Conservation (phyloP, 169 alveolate genomes). For the Plasmodium inui region DNA sequence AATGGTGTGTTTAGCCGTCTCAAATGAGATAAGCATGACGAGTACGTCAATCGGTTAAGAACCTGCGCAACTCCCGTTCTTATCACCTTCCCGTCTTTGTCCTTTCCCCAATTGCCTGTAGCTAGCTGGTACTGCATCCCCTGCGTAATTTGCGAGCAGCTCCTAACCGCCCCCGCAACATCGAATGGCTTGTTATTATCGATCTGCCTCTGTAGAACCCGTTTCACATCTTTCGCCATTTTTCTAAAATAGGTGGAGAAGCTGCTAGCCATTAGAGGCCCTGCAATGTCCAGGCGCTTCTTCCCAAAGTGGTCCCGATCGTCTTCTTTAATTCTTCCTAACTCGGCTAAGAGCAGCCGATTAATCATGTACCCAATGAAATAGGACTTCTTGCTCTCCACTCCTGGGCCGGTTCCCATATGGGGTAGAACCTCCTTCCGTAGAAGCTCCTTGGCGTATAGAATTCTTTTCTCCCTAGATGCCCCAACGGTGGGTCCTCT, state of each 20-base stretch:
- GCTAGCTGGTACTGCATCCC: conserved; percentile 90
- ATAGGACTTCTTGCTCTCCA: conserved; percentile 96
- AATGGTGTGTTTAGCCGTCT: conserved; percentile 99
- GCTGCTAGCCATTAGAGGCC: conserved; percentile 97
- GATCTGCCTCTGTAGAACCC: conserved; percentile 92
- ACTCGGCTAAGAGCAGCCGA: conserved; percentile 95
- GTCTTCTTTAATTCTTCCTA: conserved; percentile 98
- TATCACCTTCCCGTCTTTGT: conserved; percentile 96
- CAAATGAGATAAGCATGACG: conserved; percentile 98
- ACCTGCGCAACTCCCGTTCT: conserved; percentile 98
- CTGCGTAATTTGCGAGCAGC: conserved; percentile 92
- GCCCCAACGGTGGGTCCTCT: conserved; percentile 97
- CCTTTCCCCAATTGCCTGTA: conserved; percentile 98
- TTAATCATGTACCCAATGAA: conserved; percentile 99
- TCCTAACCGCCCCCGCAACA: conserved; percentile 92
- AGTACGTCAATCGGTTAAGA: conserved; percentile 97
- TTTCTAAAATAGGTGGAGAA: conserved; percentile 96
- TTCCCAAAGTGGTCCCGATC: conserved; percentile 99
- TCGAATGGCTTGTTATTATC: conserved; percentile 93
- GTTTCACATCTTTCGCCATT: conserved; percentile 94
- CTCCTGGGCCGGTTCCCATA: conserved; percentile 94
- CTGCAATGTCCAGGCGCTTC: conserved; percentile 99
- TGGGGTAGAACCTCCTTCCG: conserved; percentile 98
- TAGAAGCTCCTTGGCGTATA: conserved; percentile 96
- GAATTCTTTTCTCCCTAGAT: conserved; percentile 91